These are phyloP conservation scores for Calonectria fujianensis DNA, from an alignment of 2,329 filamentous ascomycete genomes.

Conservation along the genomic window DNA sequence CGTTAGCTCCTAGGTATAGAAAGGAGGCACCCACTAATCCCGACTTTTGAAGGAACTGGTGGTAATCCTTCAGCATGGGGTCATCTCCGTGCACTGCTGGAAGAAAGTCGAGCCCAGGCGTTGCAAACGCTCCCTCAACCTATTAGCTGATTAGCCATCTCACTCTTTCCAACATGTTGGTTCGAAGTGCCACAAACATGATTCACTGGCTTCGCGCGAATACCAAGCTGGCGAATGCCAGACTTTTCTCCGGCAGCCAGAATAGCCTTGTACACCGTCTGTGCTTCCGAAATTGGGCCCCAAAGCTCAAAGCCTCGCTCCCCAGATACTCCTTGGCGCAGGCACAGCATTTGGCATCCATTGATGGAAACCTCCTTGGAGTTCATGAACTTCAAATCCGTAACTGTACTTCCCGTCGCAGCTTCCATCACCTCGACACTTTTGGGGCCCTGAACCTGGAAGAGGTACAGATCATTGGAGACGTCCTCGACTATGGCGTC, in stretches of 20 bases:
- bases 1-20: not conserved
- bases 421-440: slow-evolving; percentile 9
- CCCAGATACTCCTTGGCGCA: slow-evolving; percentile 1
- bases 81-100: slow-evolving; percentile 6
- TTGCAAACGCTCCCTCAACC: slow-evolving; percentile 6
- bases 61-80: not conserved
- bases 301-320: slow-evolving; percentile 10
- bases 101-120: slow-evolving; percentile 11
- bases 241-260: not conserved
- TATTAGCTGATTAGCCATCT: not conserved
- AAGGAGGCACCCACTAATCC: not conserved
- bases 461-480: not conserved
- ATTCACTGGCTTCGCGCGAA: slow-evolving; percentile 1
- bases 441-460: slow-evolving; percentile 4
- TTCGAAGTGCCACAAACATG: not conserved
- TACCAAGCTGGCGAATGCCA: slow-evolving; percentile 9
- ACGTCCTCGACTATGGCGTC: not conserved
- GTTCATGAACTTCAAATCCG: slow-evolving; percentile 11
- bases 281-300: slow-evolving; percentile 1
- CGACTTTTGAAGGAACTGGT: slow-evolving; percentile 1
- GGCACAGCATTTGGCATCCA: not conserved
- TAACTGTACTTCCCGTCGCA: not conserved
- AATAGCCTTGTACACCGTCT: slow-evolving; percentile 16
- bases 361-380: not conserved
- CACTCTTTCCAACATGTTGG: not conserved